Evolutionary conservation across 306 rosid genomes (phyloP), one percentile per base, ranked within the genome.

Genomic region (Vigna trinervia): DNA sequence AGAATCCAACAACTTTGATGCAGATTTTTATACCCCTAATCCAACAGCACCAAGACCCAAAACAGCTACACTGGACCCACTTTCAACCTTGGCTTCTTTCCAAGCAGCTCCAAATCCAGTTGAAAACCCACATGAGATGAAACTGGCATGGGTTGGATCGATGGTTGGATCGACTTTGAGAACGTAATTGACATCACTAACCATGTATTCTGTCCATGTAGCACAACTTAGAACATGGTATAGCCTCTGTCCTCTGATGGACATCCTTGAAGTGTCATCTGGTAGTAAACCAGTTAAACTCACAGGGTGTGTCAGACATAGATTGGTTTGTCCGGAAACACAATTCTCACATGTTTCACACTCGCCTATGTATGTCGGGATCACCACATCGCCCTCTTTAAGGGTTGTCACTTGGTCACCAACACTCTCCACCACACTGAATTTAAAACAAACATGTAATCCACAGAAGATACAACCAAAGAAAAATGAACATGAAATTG

Each of bases 61-160:
- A 68, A 81, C 80, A 68, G 77, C 80, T 5, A 81, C 80, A 46
- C n/a, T 75, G 20, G 80, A 81, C 12, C 80, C 84, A 26, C 43
- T 69, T 59, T 81, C 43, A 67, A 81, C 66, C 17, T 50, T 59
- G 51, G 84, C 84, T 69, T 81, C 81, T 9, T 50, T 81, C 84
- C 84, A 81, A 68, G 59, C 54, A 75, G 81, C 80, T 68, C 84
- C 84, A 68, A 4, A 74, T 17, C 84, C 84, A 50, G 84, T 81
- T 68, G 84, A 81, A 69, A 81, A 75, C 3, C 84, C 81, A 75
- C 84, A 81, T 58, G 84, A 81, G 73, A 81, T 81, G 73, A 81
- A 81, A 69, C 84, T 81, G 1, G 84, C 84, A 81, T 75, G 23
- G 4, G 73, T 58, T 58, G 8, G 57, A 81, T 67, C 14, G 34